Conservation (phyloP, 768 basidiomycete species). For the Cyclocybe cylindracea region DNA sequence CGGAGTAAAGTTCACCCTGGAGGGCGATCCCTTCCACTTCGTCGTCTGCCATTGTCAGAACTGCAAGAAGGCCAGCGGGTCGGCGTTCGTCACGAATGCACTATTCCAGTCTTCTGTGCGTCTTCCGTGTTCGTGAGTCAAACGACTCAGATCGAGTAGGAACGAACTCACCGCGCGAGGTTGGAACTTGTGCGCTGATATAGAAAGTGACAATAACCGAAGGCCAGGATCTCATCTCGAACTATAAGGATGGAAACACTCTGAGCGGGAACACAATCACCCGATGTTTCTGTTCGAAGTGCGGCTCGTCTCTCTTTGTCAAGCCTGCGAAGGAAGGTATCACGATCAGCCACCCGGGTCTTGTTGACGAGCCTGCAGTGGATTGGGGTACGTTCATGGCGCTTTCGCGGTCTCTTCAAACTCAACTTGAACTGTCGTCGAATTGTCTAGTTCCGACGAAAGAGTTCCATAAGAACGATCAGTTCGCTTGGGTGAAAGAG, state of each 20-base stretch:
- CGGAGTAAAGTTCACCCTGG: slow-evolving; percentile 22
- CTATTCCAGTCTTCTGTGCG: slow-evolving; percentile 29
- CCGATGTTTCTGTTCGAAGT: slow-evolving; percentile 31
- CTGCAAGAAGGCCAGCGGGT: slow-evolving; percentile 32
- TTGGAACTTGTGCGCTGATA: not conserved
- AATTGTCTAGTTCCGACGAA: slow-evolving; percentile 22
- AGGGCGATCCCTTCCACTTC: slow-evolving; percentile 30
- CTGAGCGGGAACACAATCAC: slow-evolving; percentile 25
- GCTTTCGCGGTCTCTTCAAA: not conserved
- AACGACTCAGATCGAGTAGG: not conserved
- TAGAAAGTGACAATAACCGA: slow-evolving; percentile 24
- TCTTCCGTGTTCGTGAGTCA: not conserved
- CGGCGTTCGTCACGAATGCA: slow-evolving; percentile 32
- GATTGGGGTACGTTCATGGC: not conserved
- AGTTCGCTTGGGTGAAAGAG: slow-evolving; percentile 22
- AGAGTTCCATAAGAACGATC: slow-evolving; percentile 13
- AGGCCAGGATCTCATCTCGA: slow-evolving; percentile 22
- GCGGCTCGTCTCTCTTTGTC: slow-evolving; percentile 28
- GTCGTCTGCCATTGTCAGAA: slow-evolving; percentile 33
- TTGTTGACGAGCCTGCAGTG: slow-evolving; percentile 19
- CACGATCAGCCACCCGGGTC: slow-evolving; percentile 21
- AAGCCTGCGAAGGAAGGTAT: slow-evolving; percentile 18
- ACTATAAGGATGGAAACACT: slow-evolving; percentile 26
- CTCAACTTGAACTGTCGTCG: not conserved
- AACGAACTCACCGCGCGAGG: no score